A percentile compares a stretch with the other conserved stretches of the same genome.
These are phyloP conservation scores for Viridothelium virens DNA, from an alignment of 495 filamentous ascomycete genomes.

Conservation along the genomic window DNA sequence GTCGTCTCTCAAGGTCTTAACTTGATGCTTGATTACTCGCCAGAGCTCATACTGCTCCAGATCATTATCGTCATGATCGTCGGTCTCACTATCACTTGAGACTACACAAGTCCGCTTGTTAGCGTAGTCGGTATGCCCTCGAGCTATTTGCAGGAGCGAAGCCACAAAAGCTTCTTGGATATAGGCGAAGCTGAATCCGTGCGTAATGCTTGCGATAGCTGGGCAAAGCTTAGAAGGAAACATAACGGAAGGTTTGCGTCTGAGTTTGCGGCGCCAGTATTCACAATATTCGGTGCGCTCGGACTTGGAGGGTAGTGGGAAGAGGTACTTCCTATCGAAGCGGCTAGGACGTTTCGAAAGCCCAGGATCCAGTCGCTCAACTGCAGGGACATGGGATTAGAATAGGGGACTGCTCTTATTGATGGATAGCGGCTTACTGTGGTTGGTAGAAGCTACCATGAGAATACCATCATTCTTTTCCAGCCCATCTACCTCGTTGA, in stretches of 20 bases:
- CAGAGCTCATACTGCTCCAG: conserved; percentile 33
- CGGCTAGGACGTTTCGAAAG: conserved; percentile 34
- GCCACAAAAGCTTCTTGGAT: conserved; percentile 30
- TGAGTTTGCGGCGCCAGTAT: conserved; percentile 33
- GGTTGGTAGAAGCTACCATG: conserved; percentile 35
- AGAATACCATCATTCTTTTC: conserved; percentile 40
- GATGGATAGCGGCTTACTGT: conserved; percentile 15
- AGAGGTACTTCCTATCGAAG: conserved; percentile 37
- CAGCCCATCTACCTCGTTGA: conserved; percentile 65
- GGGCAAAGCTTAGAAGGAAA: conserved; percentile 24
- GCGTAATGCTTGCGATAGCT: conserved; percentile 23
- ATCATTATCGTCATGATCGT: conserved; percentile 17
- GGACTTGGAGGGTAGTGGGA: conserved; percentile 25
- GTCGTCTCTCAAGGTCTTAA: conserved; percentile 29
- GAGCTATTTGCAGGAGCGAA: conserved; percentile 23
- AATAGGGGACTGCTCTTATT: not conserved
- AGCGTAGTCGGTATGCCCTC: conserved; percentile 9
- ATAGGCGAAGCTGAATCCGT: conserved; percentile 26
- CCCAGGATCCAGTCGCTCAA: conserved; percentile 33
- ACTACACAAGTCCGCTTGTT: not conserved
- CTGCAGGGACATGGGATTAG: not conserved
- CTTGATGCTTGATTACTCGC: conserved; percentile 32
- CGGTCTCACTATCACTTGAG: not conserved
- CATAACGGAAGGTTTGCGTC: conserved; percentile 16
- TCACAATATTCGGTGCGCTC: conserved; percentile 31